Percentiles rank a stretch among this genome's conserved stretches.
Evolutionary conservation across 352 stramenopile genomes (phyloP).

Genomic region (Pythium guiyangense): DNA sequence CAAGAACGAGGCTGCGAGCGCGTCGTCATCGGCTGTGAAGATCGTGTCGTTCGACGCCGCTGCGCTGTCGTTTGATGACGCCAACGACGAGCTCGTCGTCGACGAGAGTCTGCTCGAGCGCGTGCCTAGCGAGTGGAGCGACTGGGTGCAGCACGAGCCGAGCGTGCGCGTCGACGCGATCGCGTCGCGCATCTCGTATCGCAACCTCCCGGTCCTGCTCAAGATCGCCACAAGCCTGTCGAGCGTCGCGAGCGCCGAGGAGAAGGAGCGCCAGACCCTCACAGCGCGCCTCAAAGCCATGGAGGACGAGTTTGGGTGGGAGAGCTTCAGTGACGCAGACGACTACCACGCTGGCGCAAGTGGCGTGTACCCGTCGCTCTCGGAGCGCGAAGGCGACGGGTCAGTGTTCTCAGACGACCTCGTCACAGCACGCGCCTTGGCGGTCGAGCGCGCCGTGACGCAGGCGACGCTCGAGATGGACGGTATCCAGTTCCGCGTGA

Average conservation of each 20-base stretch:
- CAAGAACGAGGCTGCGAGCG: not conserved
- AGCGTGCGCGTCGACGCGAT: constrained; percentile 46
- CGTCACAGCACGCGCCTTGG: not conserved
- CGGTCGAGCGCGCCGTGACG: constrained; percentile 14
- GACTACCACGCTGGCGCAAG: constrained; percentile 24
- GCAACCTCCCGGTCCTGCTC: constrained; percentile 62
- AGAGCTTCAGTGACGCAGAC: constrained; percentile 22
- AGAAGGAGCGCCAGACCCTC: constrained; percentile 39
- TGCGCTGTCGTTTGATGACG: not conserved
- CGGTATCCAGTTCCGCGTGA: constrained; percentile 58
- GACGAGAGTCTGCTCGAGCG: constrained; percentile 14
- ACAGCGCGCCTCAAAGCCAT: constrained; percentile 26
- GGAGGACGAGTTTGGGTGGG: constrained; percentile 43
- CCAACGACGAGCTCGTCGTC: not conserved
- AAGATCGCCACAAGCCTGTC: constrained; percentile 37
- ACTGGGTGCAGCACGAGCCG: constrained; percentile 42
- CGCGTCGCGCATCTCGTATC: constrained; percentile 57
- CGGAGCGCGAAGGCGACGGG: constrained; percentile 17
- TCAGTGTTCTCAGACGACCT: constrained; percentile 1
- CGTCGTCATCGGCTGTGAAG: not conserved
- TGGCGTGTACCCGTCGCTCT: constrained; percentile 31
- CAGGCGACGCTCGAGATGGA: constrained; percentile 28
- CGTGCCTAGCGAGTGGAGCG: constrained; percentile 33
- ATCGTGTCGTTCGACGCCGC: constrained; percentile 1
- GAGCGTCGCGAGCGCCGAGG: constrained; percentile 33